phyloP scores from a whole-genome alignment of 495 filamentous ascomycete genomes.

The Collariella sp. region DNA sequence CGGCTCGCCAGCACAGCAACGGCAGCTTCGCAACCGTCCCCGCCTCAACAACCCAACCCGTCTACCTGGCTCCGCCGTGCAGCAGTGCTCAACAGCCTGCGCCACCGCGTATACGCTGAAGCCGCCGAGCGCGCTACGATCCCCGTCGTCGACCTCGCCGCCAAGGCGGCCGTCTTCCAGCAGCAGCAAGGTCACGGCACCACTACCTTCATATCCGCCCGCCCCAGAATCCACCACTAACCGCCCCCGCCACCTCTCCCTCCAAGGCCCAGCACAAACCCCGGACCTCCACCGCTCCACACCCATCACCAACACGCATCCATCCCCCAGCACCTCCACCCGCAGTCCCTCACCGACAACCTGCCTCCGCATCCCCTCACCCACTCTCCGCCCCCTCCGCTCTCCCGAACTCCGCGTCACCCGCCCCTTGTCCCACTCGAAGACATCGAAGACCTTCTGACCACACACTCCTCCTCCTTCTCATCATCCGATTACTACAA shows the following conservation, averaged over 20 bases:
- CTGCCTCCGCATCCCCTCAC: constrained; percentile 15
- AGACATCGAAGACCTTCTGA: constrained; percentile 23
- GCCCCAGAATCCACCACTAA: too few species aligned
- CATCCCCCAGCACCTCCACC: background rate
- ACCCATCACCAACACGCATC: too few species aligned
- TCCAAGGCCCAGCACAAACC: too few species aligned
- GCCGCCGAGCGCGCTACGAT: constrained; percentile 11
- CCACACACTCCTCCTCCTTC: too few species aligned
- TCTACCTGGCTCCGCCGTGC: constrained; percentile 23
- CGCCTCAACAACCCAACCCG: constrained; percentile 10
- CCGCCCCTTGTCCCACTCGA: constrained; percentile 8
- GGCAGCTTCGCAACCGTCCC: background rate
- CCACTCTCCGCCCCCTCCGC: constrained; percentile 14
- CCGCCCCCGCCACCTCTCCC: background rate
- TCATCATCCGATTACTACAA: too few species aligned
- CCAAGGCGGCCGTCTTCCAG: constrained; percentile 14
- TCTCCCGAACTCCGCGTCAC: constrained; percentile 24
- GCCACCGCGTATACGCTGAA: constrained; percentile 16
- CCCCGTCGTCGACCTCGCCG: constrained; percentile 5
- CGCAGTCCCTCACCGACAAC: background rate
- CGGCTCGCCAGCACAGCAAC: constrained; percentile 6
- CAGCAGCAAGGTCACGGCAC: constrained; percentile 3
- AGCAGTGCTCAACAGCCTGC: constrained; percentile 26
- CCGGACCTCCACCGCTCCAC: too few species aligned
- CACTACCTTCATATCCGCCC: too few species aligned